Evolutionary conservation across 1,284 basidiomycete species (phyloP), one percentile per base, ranked within the genome.

Genomic region (Pseudozyma tsukubaensis): DNA sequence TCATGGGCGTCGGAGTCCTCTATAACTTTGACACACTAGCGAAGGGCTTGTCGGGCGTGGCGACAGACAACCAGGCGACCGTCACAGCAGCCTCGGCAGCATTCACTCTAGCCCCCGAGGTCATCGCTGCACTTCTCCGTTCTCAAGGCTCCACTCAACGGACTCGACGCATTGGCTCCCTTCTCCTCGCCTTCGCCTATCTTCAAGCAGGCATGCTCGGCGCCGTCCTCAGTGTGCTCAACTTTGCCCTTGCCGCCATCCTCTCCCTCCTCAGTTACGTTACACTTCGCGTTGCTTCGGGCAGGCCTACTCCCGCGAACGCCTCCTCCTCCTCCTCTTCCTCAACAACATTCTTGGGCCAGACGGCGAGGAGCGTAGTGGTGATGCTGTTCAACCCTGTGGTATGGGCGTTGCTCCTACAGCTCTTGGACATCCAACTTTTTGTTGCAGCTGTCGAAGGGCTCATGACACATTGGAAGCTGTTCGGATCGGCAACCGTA

Each of bases 201-300:
- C 62, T 83, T 3, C 67, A 82, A 34, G 72, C 76, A 0, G 80
- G 80, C 18, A 78, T 81, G 72, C 56, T 80, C 0, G 49, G 71
- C 6, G 76, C 74, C 9, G 75, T 80, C 5, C 50, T 81, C 19
- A 77, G 74, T 48, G 63, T 79, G 14, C 64, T 79, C 45, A 83
- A 83, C 47, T 78, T 80, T 35, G 59, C 72, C 9, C 67, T 78
- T 19, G 81, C 81, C 5, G 67, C 76, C 1, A 14, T 51, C 8
- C 60, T 72, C 12, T 64, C 52, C 1, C 49, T 72, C 12, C 39
- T 59, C 13, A 37, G 56, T 16, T 72, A 56, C 18, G 29, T 51
- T 18, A 50, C 59, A 1, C 53, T 72, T 4, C 40, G 55, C 11
- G 45, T 67, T 16, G 59, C 59, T 6, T 59, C 55, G 3, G 42